Percentiles rank a stretch among this genome's conserved stretches.
Evolutionary conservation across 1,139 yeast species (phyloP).

Genomic region (Geotrichum phurueaensis): DNA sequence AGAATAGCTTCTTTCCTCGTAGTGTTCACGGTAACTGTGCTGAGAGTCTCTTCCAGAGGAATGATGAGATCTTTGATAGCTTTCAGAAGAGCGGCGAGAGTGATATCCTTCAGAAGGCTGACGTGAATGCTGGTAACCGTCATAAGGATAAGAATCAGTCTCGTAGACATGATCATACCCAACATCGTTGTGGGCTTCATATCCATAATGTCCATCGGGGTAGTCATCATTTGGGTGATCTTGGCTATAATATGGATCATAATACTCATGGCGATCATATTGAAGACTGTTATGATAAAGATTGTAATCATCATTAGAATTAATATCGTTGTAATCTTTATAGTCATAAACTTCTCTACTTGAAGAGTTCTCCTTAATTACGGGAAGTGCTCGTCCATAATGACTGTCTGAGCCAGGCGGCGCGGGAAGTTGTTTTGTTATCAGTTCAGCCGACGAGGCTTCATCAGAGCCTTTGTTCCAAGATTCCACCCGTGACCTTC

Average conservation of each 20-base stretch:
- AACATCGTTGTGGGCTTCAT: background rate
- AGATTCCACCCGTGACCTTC: slow-evolving; percentile 24
- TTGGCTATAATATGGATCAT: background rate
- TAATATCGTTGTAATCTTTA: background rate
- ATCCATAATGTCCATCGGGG: background rate
- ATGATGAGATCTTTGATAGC: background rate
- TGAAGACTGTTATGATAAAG: background rate
- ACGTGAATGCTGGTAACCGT: background rate
- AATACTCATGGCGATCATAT: background rate
- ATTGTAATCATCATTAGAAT: background rate
- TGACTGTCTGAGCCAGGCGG: background rate
- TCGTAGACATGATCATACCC: background rate
- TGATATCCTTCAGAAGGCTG: background rate
- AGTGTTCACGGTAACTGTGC: background rate
- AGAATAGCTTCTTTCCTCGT: background rate
- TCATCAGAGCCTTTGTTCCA: slow-evolving; percentile 4
- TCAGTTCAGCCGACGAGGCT: background rate
- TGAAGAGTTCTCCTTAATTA: background rate
- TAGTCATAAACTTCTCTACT: background rate
- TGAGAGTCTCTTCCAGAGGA: background rate
- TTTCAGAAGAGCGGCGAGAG: background rate
- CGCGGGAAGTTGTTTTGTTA: background rate
- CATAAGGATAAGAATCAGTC: background rate
- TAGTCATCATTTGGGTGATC: background rate
- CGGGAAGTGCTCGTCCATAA: background rate